Conservation (phyloP, 129 eudicot species). For the Smallanthus sonchifolius region DNA sequence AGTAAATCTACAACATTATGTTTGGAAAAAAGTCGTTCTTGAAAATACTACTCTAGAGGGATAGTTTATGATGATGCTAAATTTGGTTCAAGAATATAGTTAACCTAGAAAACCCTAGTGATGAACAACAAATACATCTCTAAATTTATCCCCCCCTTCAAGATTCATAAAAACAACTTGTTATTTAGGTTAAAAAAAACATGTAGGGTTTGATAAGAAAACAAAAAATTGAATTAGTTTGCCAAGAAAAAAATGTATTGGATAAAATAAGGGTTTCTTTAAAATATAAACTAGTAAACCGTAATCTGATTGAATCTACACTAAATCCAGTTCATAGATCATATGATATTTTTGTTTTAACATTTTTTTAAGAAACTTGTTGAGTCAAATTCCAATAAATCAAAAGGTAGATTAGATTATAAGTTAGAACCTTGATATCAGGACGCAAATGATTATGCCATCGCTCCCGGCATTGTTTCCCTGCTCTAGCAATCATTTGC, state of each 20-base stretch:
- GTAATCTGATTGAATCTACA: conserved; percentile 16
- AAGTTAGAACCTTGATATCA: conserved; percentile 56
- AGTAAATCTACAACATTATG: background rate
- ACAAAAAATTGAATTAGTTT: conserved; percentile 21
- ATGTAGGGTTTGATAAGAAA: conserved; percentile 15
- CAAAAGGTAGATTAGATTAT: conserved; percentile 9
- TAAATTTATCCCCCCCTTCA: background rate
- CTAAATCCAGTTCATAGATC: conserved; percentile 34
- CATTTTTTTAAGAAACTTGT: conserved; percentile 17
- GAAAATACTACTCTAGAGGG: background rate
- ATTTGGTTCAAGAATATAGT: background rate
- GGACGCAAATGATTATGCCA: conserved; percentile 85
- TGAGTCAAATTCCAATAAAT: background rate
- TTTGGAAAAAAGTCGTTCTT: background rate
- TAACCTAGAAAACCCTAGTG: too few species aligned
- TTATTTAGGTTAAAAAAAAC: background rate
- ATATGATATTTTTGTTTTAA: background rate
- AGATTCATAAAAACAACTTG: background rate
- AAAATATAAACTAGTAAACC: background rate
- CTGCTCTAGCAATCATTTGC: conserved; percentile 52
- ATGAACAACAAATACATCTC: too few species aligned
- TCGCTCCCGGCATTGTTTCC: conserved; percentile 77
- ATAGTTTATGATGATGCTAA: conserved; percentile 1
- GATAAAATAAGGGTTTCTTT: conserved; percentile 1
- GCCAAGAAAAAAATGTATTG: conserved; percentile 1